Evolutionary conservation across 2,329 filamentous ascomycete genomes (phyloP).

Genomic region (Ceratocystis diversiconidia): DNA sequence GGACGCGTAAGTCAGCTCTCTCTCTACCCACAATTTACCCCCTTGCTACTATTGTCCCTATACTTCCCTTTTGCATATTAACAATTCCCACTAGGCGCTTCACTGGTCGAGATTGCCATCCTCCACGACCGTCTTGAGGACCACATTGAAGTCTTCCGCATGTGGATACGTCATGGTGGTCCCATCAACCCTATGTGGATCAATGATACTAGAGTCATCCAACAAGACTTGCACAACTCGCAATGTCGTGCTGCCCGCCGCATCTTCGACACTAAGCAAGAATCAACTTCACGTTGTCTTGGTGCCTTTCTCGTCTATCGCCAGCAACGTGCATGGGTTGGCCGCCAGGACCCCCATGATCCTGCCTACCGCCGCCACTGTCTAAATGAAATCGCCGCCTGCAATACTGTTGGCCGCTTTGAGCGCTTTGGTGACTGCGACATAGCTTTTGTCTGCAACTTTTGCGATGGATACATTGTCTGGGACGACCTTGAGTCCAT

Average conservation of each 20-base stretch:
- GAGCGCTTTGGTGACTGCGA: slow-evolving; percentile 41
- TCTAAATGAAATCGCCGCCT: slow-evolving; percentile 37
- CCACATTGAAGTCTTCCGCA: slow-evolving; percentile 37
- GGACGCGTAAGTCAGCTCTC: slow-evolving; percentile 10
- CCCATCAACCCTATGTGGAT: slow-evolving; percentile 43
- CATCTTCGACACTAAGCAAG: slow-evolving; percentile 39
- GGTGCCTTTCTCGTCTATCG: slow-evolving; percentile 42
- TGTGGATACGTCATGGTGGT: slow-evolving; percentile 41
- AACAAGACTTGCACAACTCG: slow-evolving; percentile 39
- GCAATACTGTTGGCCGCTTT: slow-evolving; percentile 40
- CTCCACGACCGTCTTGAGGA: slow-evolving; percentile 33
- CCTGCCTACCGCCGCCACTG: slow-evolving; percentile 28
- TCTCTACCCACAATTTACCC: not conserved
- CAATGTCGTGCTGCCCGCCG: slow-evolving; percentile 44
- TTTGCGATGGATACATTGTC: slow-evolving; percentile 44
- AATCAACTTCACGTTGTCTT: slow-evolving; percentile 36
- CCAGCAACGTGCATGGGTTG: slow-evolving; percentile 28
- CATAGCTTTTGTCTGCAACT: slow-evolving; percentile 46
- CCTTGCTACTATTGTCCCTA: not conserved
- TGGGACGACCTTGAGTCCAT: slow-evolving; percentile 43
- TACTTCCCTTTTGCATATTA: not conserved
- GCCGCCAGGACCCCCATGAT: slow-evolving; percentile 21
- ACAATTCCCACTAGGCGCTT: slow-evolving; percentile 31
- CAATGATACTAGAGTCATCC: slow-evolving; percentile 36
- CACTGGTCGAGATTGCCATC: slow-evolving; percentile 35